phyloP scores from a whole-genome alignment of 441 rosid species.

The Erodium trifolium region DNA sequence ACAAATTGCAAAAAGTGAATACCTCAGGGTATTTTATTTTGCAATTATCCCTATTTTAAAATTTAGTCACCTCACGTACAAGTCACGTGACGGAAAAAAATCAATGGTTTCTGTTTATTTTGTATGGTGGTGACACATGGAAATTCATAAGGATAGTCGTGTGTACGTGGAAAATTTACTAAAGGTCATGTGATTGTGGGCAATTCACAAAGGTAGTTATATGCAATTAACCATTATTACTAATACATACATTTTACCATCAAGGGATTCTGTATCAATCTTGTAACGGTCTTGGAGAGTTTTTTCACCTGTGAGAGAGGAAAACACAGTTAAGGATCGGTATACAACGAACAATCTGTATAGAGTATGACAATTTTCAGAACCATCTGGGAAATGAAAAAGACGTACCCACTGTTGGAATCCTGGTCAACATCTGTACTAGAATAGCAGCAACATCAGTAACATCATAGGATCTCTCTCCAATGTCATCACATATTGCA shows the following conservation, averaged over 20 bases:
- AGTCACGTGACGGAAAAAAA: too few relatives aligned
- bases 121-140: too few relatives aligned
- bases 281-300: conserved; percentile 68
- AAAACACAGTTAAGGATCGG: conserved; percentile 7
- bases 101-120: too few relatives aligned
- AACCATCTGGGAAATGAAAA: background rate
- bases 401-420: conserved; percentile 60
- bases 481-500: conserved; percentile 92
- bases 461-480: conserved; percentile 82
- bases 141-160: too few relatives aligned
- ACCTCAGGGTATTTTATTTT: too few relatives aligned
- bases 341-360: background rate
- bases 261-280: conserved; percentile 43
- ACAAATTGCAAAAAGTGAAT: too few relatives aligned
- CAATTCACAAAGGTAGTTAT: too few relatives aligned
- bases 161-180: too few relatives aligned
- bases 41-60: too few relatives aligned
- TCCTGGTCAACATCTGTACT: conserved; percentile 63
- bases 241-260: conserved; percentile 53
- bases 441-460: conserved; percentile 80
- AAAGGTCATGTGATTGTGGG: too few relatives aligned
- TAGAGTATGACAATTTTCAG: background rate
- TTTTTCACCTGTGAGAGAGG: conserved; percentile 36
- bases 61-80: too few relatives aligned
- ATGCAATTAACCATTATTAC: background rate